These are phyloP conservation scores for Russula virescens DNA, from an alignment of 768 basidiomycete species.

Conservation along the genomic window DNA sequence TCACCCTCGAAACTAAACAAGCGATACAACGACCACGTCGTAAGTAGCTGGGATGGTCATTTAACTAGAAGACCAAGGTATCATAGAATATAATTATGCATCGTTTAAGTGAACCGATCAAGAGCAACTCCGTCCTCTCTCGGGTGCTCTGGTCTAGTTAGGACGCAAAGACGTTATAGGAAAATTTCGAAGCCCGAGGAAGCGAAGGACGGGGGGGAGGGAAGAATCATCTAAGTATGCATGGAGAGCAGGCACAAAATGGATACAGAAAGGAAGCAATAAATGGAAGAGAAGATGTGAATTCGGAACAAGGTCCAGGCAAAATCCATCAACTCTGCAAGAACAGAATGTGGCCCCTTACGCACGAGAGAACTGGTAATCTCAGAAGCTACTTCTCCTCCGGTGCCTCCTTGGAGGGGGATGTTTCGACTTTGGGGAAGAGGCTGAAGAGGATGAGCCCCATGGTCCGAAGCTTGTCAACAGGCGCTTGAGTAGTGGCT, in stretches of 20 bases:
- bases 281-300: slow-evolving; percentile 6
- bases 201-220: not conserved
- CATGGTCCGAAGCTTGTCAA: slow-evolving; percentile 19
- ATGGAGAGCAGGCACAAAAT: not conserved
- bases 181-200: not conserved
- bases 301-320: not conserved
- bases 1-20: not conserved
- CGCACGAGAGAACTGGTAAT: not conserved
- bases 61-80: not conserved
- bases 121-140: not conserved
- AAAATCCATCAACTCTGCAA: not conserved
- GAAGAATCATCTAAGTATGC: slow-evolving; percentile 2
- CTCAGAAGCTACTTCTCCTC: slow-evolving; percentile 14
- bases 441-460: slow-evolving; percentile 12
- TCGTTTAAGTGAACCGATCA: not conserved
- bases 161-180: slow-evolving; percentile 2
- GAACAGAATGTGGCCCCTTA: not conserved
- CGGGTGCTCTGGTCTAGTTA: not conserved
- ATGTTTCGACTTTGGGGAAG: slow-evolving; percentile 14
- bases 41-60: not conserved
- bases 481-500: slow-evolving; percentile 22
- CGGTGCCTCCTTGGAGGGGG: slow-evolving; percentile 10
- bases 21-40: too few relatives aligned
- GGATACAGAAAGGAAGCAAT: not conserved
- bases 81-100: slow-evolving; percentile 7